phyloP scores from a whole-genome alignment of 345 rosid genomes.

The Noccaea bulbosa region DNA sequence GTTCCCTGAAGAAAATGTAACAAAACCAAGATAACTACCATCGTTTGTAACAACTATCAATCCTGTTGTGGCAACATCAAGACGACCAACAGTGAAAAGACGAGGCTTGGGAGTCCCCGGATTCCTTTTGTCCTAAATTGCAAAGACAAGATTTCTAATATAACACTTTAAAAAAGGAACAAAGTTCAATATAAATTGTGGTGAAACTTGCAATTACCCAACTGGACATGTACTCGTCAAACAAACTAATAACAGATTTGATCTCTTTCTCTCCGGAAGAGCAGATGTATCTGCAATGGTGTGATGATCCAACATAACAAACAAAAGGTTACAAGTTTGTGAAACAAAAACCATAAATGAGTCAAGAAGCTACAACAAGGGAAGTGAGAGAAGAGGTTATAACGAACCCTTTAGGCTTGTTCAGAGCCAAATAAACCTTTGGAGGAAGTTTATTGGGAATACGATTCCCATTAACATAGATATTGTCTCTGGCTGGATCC shows the following conservation, averaged over 20 bases:
- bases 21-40: constrained; percentile 52
- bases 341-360: constrained; percentile 21
- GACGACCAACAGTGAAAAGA: constrained; percentile 94
- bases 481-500: constrained; percentile 73
- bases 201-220: constrained; percentile 59
- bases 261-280: constrained; percentile 86
- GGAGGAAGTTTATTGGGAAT: constrained; percentile 89
- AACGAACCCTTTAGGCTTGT: constrained; percentile 97
- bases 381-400: not conserved
- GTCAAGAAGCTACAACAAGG: constrained; percentile 11
- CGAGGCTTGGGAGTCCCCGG: constrained; percentile 82
- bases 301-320: constrained; percentile 22
- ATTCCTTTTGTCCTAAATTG: constrained; percentile 61
- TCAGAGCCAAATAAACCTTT: constrained; percentile 85
- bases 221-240: constrained; percentile 67
- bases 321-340: constrained; percentile 16
- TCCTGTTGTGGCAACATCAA: constrained; percentile 94
- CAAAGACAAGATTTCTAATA: constrained; percentile 1
- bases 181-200: not conserved
- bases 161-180: not conserved
- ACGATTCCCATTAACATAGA: constrained; percentile 89
- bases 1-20: constrained; percentile 16
- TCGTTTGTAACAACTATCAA: constrained; percentile 87
- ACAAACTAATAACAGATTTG: constrained; percentile 67
- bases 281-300: constrained; percentile 78